Conservation (phyloP, 73 alveolate species). For the Symbiodinium pilosum region DNA sequence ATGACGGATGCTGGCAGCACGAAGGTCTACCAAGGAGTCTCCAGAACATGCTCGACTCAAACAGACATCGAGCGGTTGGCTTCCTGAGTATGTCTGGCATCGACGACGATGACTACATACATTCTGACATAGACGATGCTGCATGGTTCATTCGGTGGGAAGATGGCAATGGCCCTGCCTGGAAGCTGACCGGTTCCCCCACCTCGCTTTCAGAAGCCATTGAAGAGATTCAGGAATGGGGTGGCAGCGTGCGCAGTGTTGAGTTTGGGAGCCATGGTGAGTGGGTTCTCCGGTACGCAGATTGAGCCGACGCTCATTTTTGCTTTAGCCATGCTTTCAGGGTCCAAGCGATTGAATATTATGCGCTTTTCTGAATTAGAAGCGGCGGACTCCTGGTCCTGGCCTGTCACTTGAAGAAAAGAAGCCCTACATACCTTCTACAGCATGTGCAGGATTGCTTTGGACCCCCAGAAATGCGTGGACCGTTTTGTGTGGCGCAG, state of each 20-base stretch:
- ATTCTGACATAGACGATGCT: not conserved
- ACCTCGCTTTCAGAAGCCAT: not conserved
- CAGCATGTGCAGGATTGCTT: too few species aligned
- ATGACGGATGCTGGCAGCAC: not conserved
- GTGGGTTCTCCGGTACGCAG: not conserved
- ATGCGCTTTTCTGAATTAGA: too few species aligned
- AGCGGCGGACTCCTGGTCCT: too few species aligned
- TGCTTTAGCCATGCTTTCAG: too few species aligned
- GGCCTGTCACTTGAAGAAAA: too few species aligned
- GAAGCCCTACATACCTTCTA: too few species aligned
- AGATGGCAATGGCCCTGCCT: not conserved
- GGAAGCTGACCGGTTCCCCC: not conserved
- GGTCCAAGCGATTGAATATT: too few species aligned
- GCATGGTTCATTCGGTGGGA: not conserved
- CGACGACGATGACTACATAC: not conserved
- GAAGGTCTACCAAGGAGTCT: not conserved
- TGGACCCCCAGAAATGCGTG: too few species aligned
- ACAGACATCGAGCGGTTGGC: not conserved
- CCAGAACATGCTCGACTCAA: not conserved
- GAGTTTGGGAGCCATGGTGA: not conserved
- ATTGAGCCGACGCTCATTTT: too few species aligned
- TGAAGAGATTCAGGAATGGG: not conserved
- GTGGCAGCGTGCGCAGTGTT: not conserved
- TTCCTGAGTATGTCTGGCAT: not conserved
- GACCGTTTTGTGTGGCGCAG: too few species aligned